phyloP scores from a whole-genome alignment of 352 stramenopile genomes.

The Phytopythium vexans region DNA sequence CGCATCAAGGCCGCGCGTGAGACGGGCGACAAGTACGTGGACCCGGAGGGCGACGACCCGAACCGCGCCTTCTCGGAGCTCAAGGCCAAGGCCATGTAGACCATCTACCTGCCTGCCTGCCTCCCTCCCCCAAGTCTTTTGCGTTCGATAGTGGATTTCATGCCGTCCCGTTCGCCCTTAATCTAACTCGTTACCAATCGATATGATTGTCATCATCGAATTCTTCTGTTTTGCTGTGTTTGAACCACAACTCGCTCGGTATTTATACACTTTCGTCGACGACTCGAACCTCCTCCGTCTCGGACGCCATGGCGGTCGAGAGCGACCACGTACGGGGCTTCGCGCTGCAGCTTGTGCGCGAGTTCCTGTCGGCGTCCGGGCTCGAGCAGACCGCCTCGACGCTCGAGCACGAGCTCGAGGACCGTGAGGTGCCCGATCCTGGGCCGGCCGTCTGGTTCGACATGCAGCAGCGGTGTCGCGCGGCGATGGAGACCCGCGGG shows the following conservation, averaged over 20 bases:
- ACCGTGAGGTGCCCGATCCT: slow-evolving; percentile 17
- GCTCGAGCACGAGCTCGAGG: slow-evolving; percentile 40
- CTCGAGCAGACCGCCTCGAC: slow-evolving; percentile 24
- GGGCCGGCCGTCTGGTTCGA: slow-evolving; percentile 49
- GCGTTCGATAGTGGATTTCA: background rate
- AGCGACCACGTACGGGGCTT: slow-evolving; percentile 15
- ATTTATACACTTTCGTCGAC: no score
- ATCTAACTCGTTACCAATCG: no score
- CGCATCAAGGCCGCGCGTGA: slow-evolving; percentile 81
- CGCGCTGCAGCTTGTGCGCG: slow-evolving; percentile 49
- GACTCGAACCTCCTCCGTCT: no score
- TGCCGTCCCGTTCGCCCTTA: slow-evolving; percentile 1
- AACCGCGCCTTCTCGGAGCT: slow-evolving; percentile 54
- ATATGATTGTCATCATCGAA: no score
- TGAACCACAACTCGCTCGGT: no score
- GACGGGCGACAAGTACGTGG: slow-evolving; percentile 35
- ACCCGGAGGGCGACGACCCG: slow-evolving; percentile 57
- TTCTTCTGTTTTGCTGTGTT: no score
- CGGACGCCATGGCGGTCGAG: background rate
- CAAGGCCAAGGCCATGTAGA: slow-evolving; percentile 66
- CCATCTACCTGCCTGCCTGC: background rate
- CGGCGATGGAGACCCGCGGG: slow-evolving; percentile 20
- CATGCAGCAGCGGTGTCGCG: slow-evolving; percentile 49
- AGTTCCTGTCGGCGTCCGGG: slow-evolving; percentile 46
- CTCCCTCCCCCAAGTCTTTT: background rate